Evolutionary conservation across 2,329 filamentous ascomycete genomes (phyloP), one percentile per base, ranked within the genome.

Genomic region (Neofusicoccum umdonicola): DNA sequence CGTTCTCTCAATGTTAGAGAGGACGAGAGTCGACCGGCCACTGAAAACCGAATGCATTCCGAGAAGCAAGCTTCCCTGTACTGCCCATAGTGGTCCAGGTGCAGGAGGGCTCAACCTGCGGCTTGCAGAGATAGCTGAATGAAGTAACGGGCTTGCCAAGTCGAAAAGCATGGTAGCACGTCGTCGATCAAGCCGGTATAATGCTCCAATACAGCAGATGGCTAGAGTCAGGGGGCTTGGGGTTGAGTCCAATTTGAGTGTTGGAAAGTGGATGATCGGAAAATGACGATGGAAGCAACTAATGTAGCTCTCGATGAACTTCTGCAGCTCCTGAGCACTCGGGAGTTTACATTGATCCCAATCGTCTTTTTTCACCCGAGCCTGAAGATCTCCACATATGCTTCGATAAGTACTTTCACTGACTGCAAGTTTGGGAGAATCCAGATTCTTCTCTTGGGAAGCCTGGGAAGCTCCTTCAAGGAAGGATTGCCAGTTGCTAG

Each of bases 151-250:
- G 13, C 64, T 66, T 13, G 70, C 70, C 7, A 69, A 51, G 4
- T 68, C 66, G 56, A 67, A 71, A 7, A 68, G 69, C 13, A 67
- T 66, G 45, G 68, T 70, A 3, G 75, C 73, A 15, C 70, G 68
- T 19, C 72, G 73, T 22, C 73, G 71, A n/a, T 73, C 71, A 8
- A 76, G 66, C 58, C 71, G 70, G 62, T 76, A 76, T 2, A 74
- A 66, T 4, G 76, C 75, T 1, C 76, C 76, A 62, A 78, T 74
- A 15, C 74, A 72, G 52, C 74, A 77, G 48, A 78, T 77, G 2
- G 74, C 71, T 5, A 78, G 67, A 6, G 75, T 58, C 9, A 78
- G 64, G 2, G 73, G 72, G 22, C 71, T 70, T 15, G 74, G 73
- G 6, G 68, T 69, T 5, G 62, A 65, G 15, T 65, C 66, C 13